Evolutionary conservation across 2,329 filamentous ascomycete genomes (phyloP).

Genomic region (Epichloe gansuensis): DNA sequence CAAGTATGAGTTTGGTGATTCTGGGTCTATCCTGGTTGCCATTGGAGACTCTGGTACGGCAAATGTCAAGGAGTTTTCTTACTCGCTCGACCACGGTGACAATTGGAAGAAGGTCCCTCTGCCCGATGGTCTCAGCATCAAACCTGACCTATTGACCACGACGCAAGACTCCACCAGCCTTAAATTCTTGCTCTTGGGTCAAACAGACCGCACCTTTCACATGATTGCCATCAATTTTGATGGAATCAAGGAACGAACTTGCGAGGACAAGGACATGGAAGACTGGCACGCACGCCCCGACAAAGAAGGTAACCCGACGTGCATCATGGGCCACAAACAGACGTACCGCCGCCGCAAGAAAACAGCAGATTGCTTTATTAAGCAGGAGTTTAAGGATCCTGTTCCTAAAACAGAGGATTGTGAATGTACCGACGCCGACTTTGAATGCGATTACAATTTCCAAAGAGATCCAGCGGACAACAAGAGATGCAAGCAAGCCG

Average conservation of each 20-base stretch:
- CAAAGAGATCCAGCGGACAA: conserved; percentile 49
- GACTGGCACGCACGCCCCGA: conserved; percentile 78
- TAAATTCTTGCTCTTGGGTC: conserved; percentile 72
- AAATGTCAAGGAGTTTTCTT: conserved; percentile 46
- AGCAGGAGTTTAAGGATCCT: conserved; percentile 71
- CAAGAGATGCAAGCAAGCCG: conserved; percentile 54
- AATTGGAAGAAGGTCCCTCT: conserved; percentile 65
- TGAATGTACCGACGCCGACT: conserved; percentile 71
- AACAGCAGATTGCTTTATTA: conserved; percentile 78
- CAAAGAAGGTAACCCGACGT: conserved; percentile 66
- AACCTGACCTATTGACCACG: conserved; percentile 66
- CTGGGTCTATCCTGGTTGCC: conserved; percentile 78
- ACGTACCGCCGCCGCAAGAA: conserved; percentile 76
- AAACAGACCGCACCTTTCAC: conserved; percentile 41
- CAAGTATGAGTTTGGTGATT: conserved; percentile 92
- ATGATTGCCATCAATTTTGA: conserved; percentile 75
- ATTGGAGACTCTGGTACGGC: conserved; percentile 59
- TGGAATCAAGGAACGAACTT: conserved; percentile 66
- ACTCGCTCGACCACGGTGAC: conserved; percentile 82
- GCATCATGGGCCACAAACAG: conserved; percentile 93
- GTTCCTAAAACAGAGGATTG: conserved; percentile 58
- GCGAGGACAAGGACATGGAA: conserved; percentile 67
- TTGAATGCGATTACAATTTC: conserved; percentile 96
- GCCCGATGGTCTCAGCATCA: conserved; percentile 51
- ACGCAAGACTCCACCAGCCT: conserved; percentile 85